Base-by-base conservation (phyloP, 192 early-diverging fungal species). In the Geranomyces michiganensis region DNA sequence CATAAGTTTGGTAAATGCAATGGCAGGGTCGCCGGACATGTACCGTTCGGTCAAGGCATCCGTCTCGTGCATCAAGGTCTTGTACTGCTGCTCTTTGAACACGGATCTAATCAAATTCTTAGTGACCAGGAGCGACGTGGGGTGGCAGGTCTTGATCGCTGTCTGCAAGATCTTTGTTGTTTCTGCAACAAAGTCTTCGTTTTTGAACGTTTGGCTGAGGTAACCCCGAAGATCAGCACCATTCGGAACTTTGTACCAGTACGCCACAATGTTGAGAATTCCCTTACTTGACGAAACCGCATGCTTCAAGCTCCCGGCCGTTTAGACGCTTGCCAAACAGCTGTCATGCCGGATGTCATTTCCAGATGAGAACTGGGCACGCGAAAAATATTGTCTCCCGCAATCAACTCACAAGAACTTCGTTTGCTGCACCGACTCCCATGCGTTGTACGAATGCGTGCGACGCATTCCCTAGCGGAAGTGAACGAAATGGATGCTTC, bases 1-100 rank as follows among this genome's bases (percentile, higher is more conserved):
- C 72, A 67, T 74, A n/a, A 75, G 29, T 26, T 63, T 75, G 17
- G 27, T 43, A 46, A 75, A 75, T 14, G 73, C 73, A 14, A 59
- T 47, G 1, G 73, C 73, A 0, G 73, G 73, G n/a, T 75, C 73
- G 10, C 73, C 73, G 1, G 58, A 63, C 61, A 63, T 56, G 56
- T 69, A 75, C 24, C 73, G 22, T 31, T 69, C 67, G 13, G 73
- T 70, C 46, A 75, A 53, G 17, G 67, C 73, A 62, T 75, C 73
- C 45, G 67, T 63, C 53, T 75, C 73, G 21, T 36, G 59, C 46
- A 53, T 27, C n/a, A 63, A 31, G 24, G 73, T 68, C 51, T 63
- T 68, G 41, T 59, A 46, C 49, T 68, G 46, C 59, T 59, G 31
- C 21, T 49, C 66, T 21, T 32, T 29, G 51, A 70, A 61, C 13